These are phyloP conservation scores for Colletotrichum simmondsii DNA, from an alignment of 2,329 filamentous ascomycete species.

Conservation along the genomic window DNA sequence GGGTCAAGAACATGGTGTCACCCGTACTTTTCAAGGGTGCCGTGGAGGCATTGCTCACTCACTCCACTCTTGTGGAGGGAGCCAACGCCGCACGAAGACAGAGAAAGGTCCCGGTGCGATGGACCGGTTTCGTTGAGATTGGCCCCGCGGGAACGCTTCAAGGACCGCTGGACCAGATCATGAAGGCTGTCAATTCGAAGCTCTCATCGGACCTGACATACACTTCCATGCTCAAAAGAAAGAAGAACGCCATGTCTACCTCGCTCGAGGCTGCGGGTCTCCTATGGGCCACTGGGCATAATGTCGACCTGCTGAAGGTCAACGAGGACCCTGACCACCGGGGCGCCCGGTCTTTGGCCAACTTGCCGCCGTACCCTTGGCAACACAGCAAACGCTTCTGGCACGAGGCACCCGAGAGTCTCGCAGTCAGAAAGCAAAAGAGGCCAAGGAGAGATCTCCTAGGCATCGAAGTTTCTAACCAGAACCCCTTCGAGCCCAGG, in stretches of 20 bases:
- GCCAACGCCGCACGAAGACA: too few relatives aligned
- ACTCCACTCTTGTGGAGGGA: too few relatives aligned
- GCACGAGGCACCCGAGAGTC: slow-evolving; percentile 3
- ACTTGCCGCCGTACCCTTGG: slow-evolving; percentile 34
- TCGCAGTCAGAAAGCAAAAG: slow-evolving; percentile 12
- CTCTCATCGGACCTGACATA: not conserved
- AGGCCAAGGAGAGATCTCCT: slow-evolving; percentile 25
- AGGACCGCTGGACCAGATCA: slow-evolving; percentile 8
- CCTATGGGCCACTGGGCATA: not conserved
- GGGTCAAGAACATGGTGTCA: slow-evolving; percentile 14
- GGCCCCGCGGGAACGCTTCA: slow-evolving; percentile 5
- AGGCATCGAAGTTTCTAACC: not conserved
- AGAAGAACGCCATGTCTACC: not conserved
- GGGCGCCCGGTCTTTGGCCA: not conserved
- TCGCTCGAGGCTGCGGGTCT: not conserved
- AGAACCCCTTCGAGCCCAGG: not conserved
- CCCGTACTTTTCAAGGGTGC: slow-evolving; percentile 2
- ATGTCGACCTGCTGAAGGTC: not conserved
- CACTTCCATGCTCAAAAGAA: not conserved
- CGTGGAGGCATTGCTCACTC: too few relatives aligned
- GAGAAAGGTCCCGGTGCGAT: too few relatives aligned
- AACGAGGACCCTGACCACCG: not conserved
- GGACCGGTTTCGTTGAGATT: slow-evolving; percentile 1
- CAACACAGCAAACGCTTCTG: slow-evolving; percentile 18
- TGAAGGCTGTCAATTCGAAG: not conserved